Base-by-base conservation (phyloP, 2,329 filamentous ascomycete species). In the Fusarium compactum region DNA sequence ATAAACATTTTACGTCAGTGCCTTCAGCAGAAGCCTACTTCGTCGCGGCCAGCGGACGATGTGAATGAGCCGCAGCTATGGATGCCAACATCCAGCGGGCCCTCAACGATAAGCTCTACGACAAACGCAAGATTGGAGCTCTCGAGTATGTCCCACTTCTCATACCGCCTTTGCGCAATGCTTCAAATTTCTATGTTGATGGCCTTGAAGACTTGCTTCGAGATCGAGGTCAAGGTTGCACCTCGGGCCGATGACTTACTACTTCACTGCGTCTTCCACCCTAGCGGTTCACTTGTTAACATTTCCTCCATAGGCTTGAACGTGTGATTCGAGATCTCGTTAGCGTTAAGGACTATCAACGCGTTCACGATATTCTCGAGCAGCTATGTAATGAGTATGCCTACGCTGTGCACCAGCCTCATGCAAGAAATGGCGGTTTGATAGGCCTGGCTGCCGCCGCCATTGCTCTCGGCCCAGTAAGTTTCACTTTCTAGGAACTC, bases 381-480 rank as follows among this genome's bases (percentile, higher is more conserved):
- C 95, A 99, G 84, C 90, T 99, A 66, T 98, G 95, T 81, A 95
- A 97, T 79, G 96, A 99, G 75, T 99, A 95, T 83, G 96, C 96
- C 53, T 99, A 98, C 80, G 95, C 95, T 46, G 94, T 98, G 44
- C 94, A 99, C 80, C 95, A 98, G 78, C 95, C 96, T 57, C 95
- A 99, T 84, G 95, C 96, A 55, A 88, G 96, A 63, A 99, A 99
- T 84, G 96, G 96, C 70, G 96, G 96, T 47, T 87, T 99, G 73
- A 99, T 99, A 74, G 96, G 96, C 16, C 85, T 99, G 74, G 96
- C 96, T 55, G 96, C 96, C 8, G 96, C 96, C 51, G 96, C 95
- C 58, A 99, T 99, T 80, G 96, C 96, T 57, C 86, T 99, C 61
- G 97, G 96, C 74, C 87, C 93, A 52, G 95, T 98, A 87, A 81